Percentiles rank a stretch among this genome's conserved stretches.
These are phyloP conservation scores for Luzula sylvatica DNA, from an alignment of 176 grass and related monocot genomes.

Conservation along the genomic window DNA sequence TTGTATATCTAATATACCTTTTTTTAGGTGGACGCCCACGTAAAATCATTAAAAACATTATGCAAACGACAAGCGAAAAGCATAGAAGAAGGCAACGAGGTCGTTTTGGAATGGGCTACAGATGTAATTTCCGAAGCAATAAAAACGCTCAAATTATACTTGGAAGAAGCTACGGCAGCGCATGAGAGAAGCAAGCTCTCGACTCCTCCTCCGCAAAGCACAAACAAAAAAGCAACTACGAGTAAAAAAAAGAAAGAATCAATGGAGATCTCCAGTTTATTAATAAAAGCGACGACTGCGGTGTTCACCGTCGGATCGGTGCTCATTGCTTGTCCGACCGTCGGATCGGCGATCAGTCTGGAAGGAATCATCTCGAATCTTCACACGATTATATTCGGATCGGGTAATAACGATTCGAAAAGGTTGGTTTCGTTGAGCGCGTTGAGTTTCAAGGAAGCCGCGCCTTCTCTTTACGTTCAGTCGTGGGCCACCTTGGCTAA, in stretches of 20 bases:
- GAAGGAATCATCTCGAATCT: conserved; percentile 49
- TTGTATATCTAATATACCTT: conserved; percentile 16
- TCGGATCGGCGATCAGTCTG: conserved; percentile 12
- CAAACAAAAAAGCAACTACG: conserved; percentile 37
- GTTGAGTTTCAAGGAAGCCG: conserved; percentile 64
- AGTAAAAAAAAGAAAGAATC: conserved; percentile 29
- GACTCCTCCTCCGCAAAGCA: conserved; percentile 45
- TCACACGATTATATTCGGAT: conserved; percentile 68
- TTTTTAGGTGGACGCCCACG: conserved; percentile 79
- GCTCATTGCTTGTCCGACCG: conserved; percentile 65
- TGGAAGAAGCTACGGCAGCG: conserved; percentile 43
- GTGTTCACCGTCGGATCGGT: conserved; percentile 88
- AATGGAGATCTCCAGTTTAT: conserved; percentile 20
- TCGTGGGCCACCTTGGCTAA: conserved; percentile 90
- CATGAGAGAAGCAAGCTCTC: conserved; percentile 27
- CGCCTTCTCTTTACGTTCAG: conserved; percentile 73
- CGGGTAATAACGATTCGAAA: conserved; percentile 53
- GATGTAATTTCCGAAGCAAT: conserved; percentile 45
- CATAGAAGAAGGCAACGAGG: conserved; percentile 43
- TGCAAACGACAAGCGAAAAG: conserved; percentile 78
- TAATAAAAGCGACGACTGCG: conserved; percentile 45
- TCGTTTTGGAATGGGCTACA: conserved; percentile 65
- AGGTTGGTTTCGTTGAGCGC: conserved; percentile 35
- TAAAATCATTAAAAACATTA: conserved; percentile 77
- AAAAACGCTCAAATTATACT: conserved; percentile 40